phyloP scores from a whole-genome alignment of 2,329 filamentous ascomycete genomes.

The Metarhizium sp. region DNA sequence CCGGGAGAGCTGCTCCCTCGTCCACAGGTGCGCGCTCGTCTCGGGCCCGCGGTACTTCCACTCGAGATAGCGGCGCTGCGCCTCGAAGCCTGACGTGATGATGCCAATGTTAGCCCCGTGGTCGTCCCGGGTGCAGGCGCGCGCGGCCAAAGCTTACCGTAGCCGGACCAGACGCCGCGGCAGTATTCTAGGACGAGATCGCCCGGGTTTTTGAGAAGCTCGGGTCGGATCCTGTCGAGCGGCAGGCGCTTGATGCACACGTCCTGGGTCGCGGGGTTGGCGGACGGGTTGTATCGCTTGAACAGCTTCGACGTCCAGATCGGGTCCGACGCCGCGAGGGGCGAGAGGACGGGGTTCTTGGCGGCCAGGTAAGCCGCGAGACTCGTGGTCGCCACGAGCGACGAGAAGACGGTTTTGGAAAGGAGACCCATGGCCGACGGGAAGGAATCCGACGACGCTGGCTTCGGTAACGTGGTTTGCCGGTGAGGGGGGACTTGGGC shows the following conservation, averaged over 20 bases:
- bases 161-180: conserved; percentile 56
- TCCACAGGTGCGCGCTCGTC: conserved; percentile 54
- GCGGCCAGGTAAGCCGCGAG: conserved; percentile 31
- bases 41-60: conserved; percentile 48
- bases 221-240: conserved; percentile 52
- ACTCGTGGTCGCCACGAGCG: not conserved
- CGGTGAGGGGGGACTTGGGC: not conserved
- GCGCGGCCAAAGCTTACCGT: conserved; percentile 37
- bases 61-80: conserved; percentile 49
- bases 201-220: conserved; percentile 50
- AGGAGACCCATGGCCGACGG: not conserved
- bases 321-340: conserved; percentile 45
- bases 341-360: conserved; percentile 46
- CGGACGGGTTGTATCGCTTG: conserved; percentile 49
- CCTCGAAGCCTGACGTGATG: conserved; percentile 36
- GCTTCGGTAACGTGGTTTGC: not conserved
- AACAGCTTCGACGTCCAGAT: conserved; percentile 50
- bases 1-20: conserved; percentile 39
- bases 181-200: conserved; percentile 56
- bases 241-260: conserved; percentile 54
- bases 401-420: not conserved
- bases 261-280: conserved; percentile 56
- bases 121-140: not conserved
- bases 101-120: not conserved
- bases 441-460: not conserved